Percentiles rank a stretch among this genome's conserved stretches.
Conservation (phyloP, 2,329 filamentous ascomycete species). For the Aspergillus sp. region DNA sequence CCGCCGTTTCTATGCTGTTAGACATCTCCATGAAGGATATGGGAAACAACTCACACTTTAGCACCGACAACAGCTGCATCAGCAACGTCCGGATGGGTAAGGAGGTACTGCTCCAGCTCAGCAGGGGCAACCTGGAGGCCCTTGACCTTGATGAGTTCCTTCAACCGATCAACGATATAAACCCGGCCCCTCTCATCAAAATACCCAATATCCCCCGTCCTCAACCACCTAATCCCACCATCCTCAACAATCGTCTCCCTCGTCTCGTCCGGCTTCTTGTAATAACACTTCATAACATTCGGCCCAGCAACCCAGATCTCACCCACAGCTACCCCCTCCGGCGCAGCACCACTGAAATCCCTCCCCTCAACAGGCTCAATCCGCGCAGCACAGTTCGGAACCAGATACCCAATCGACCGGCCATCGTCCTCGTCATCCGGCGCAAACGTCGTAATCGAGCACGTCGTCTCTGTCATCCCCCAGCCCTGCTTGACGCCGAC, state of each 20-base stretch:
- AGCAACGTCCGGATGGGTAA: conserved; percentile 7
- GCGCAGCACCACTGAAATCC: background rate
- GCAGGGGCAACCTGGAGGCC: conserved; percentile 10
- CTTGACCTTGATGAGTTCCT: conserved; percentile 15
- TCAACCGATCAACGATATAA: conserved; percentile 9
- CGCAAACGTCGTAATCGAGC: conserved; percentile 3
- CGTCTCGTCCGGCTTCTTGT: background rate
- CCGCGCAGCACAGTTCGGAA: conserved; percentile 4
- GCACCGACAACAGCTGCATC: conserved; percentile 9
- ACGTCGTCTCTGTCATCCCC: conserved; percentile 10
- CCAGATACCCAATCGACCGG: conserved; percentile 6
- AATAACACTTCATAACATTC: conserved; percentile 13
- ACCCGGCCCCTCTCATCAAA: conserved; percentile 6
- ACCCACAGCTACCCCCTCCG: background rate
- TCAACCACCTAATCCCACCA: conserved; percentile 2
- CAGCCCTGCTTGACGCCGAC: conserved; percentile 3
- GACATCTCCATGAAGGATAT: background rate
- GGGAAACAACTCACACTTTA: background rate
- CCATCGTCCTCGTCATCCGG: conserved; percentile 9
- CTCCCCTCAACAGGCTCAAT: background rate
- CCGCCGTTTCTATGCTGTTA: conserved; percentile 1
- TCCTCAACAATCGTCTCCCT: conserved; percentile 5
- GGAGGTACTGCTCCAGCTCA: conserved; percentile 6
- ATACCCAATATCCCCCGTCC: conserved; percentile 12
- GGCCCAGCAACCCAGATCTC: conserved; percentile 11